Conservation (phyloP, 108 stramenopile genomes). For the Skeletonema costatum region DNA sequence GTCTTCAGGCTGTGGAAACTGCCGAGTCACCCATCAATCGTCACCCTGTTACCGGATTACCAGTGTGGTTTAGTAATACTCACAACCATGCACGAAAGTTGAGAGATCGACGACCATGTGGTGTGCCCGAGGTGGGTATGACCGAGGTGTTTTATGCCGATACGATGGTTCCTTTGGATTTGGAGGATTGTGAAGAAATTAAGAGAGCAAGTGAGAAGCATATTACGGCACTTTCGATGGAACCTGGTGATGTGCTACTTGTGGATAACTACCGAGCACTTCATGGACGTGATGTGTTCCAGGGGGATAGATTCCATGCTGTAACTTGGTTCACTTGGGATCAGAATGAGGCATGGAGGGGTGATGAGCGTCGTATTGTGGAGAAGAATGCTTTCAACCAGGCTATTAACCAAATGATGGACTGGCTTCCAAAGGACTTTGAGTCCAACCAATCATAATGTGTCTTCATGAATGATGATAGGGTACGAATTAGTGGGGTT, state of each 20-base stretch:
- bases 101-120: conserved; percentile 84
- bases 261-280: conserved; percentile 93
- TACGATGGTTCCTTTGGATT: conserved; percentile 78
- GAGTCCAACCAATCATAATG: conserved; percentile 77
- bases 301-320: conserved; percentile 91
- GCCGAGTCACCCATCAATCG: conserved; percentile 88
- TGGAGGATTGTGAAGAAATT: conserved; percentile 89
- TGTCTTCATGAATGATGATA: background rate
- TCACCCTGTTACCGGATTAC: conserved; percentile 87
- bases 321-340: conserved; percentile 94
- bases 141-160: conserved; percentile 93
- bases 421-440: conserved; percentile 93
- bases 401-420: conserved; percentile 89
- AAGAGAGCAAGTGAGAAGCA: conserved; percentile 87
- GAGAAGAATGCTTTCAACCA: conserved; percentile 91
- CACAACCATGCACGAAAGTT: conserved; percentile 91
- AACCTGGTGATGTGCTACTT: conserved; percentile 90
- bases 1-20: conserved; percentile 82
- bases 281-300: conserved; percentile 89
- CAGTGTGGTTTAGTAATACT: conserved; percentile 91
- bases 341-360: conserved; percentile 83
- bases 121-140: conserved; percentile 94
- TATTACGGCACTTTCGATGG: conserved; percentile 90
- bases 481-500: background rate
- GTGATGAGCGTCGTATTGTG: conserved; percentile 82